Evolutionary conservation across 768 basidiomycete genomes (phyloP), one percentile per base, ranked within the genome.

Genomic region (Russula sp.): DNA sequence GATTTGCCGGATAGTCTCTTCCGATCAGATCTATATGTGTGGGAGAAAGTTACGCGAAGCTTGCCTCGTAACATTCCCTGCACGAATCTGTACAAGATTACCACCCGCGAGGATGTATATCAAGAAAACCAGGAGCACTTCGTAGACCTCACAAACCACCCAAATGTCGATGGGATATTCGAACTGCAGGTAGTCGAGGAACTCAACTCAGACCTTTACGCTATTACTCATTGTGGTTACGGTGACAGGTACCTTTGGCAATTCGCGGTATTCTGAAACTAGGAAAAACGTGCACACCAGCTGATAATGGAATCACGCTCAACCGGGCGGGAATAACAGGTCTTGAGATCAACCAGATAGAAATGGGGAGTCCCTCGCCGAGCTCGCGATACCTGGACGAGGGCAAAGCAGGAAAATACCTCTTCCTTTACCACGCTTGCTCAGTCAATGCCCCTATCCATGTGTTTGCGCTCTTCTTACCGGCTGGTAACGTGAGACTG

Each of bases 121-220:
- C 78, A 87, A 35, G 84, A 89, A 35, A 90, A 87, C 35, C 87
- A 92, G 67, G 88, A 92, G 59, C 92, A 97, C 71, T 98, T 98
- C 70, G 86, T 93, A 18, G 87, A 94, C 70, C 78, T 98, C 53
- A 91, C 84, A 61, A 97, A 97, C 69, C 90, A 95, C 68, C 91
- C 95, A 0, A 93, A 90, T 69, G 92, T 98, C 9, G 93, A 98
- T 67, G 93, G 93, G 1, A 89, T 97, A 4, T 99, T 87, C 69
- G 97, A 99, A 74, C 79, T 87, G 20, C 94, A 98, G 81, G 92
- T 93, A 65, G 46, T 3, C 52, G 52, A 18, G 29, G 2, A 34
- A 56, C 14, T 16, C 10, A 36, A 8, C 20, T 47, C 7, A 7
- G 36, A 38, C 14, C 25, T 59, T 29, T 29, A 59, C 43, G 48